Base-by-base conservation (phyloP, 805 yeast genomes). In the Kuraishia piskuri region DNA sequence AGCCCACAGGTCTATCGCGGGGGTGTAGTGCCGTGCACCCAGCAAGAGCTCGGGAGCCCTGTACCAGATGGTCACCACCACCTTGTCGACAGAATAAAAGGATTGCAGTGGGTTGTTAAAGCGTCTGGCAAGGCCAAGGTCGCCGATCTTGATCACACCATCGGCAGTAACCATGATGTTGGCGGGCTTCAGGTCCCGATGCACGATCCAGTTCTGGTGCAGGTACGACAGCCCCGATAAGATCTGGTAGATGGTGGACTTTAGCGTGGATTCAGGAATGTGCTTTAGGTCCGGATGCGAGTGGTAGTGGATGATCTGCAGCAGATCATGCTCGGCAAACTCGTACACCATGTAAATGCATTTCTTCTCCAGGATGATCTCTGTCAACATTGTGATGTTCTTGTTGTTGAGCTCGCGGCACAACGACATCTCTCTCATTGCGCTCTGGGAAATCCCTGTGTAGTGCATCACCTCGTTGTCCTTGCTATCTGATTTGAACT, bases 61-160 rank as follows among this genome's bases (percentile, higher is more conserved):
- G 66, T 91, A 91, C 98, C 98, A 91, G 54, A 91, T 91, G 0
- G 98, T 91, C 12, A 91, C 97, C 53, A 91, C 97, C 17, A 91
- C 97, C 68, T 91, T 91, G 68, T 91, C 98, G 48, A 97, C 97
- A 21, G 91, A 79, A 64, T 88, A 91, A 22, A 91, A 72, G 21
- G 94, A 83, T 63, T 91, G 97, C 46, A 91, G 68, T 31, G 95
- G 92, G 61, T 90, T 88, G 58, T 85, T 86, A 70, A 90, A 91
- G 61, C 87, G 82, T 55, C 98, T 76, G 0, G 97, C 97, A 37
- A 91, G 73, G 1, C 98, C 98, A 59, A 91, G 75, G 70, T 92
- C 99, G 22, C 98, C 99, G 56, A 92, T 91, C 67, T 94, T 94
- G 20, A 92, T 94, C n/a, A 83, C 82, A 0, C 99, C 99, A 55